A percentile compares a stretch with the other conserved stretches of the same genome.
phyloP scores from a whole-genome alignment of 2,329 filamentous ascomycete species.

The Exophiala alcalophila region DNA sequence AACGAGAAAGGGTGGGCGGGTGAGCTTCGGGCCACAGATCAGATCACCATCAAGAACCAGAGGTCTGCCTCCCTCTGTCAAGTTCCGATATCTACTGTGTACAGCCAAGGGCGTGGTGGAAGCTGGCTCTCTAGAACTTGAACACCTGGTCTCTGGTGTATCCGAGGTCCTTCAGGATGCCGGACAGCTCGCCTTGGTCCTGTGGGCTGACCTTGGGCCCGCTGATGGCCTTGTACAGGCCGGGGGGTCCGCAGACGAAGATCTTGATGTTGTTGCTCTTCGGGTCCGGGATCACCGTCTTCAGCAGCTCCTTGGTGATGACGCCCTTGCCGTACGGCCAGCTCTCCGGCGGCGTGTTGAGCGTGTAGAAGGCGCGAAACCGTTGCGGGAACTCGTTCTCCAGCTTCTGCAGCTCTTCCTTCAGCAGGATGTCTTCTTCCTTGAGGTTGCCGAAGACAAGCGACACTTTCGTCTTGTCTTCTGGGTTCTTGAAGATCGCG shows the following conservation, averaged over 20 bases:
- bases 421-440: conserved; percentile 89
- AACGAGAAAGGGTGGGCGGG: too few species aligned
- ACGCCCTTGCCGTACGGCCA: conserved; percentile 76
- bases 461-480: conserved; percentile 96
- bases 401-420: conserved; percentile 76
- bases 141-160: conserved; percentile 88
- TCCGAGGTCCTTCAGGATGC: conserved; percentile 78
- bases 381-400: conserved; percentile 95
- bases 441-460: conserved; percentile 87
- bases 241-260: conserved; percentile 92
- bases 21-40: too few species aligned
- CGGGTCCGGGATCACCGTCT: conserved; percentile 90
- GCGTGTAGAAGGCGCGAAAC: conserved; percentile 91
- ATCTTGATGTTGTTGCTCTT: conserved; percentile 91
- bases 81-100: too few species aligned
- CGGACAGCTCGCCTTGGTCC: conserved; percentile 88
- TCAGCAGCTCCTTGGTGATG: conserved; percentile 87
- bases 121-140: conserved; percentile 69
- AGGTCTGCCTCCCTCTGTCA: too few species aligned
- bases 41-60: too few species aligned
- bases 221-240: conserved; percentile 88
- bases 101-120: too few species aligned
- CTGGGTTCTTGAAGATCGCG: conserved; percentile 91
- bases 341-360: conserved; percentile 76
- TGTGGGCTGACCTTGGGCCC: conserved; percentile 86